Conservation (phyloP, 1,284 basidiomycete species). For the Heterobasidion occidentale region DNA sequence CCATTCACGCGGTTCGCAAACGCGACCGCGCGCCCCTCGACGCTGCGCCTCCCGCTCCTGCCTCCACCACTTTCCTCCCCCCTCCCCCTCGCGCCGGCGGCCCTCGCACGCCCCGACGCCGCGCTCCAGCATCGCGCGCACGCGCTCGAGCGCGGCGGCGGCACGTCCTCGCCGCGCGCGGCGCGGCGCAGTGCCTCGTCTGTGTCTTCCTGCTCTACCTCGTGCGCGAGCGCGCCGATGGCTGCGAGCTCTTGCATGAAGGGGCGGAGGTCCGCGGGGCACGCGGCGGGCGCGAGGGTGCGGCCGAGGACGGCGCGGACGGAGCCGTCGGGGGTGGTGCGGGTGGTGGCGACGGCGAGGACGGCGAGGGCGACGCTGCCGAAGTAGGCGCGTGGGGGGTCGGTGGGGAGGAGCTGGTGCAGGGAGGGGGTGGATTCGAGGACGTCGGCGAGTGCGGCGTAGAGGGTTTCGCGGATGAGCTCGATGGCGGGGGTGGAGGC, state of each 20-base stretch:
- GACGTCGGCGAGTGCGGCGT: slow-evolving; percentile 66
- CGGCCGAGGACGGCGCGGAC: slow-evolving; percentile 53
- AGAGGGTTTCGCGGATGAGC: slow-evolving; percentile 76
- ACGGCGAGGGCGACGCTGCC: slow-evolving; percentile 67
- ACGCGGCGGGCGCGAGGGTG: slow-evolving; percentile 41
- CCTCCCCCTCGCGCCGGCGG: slow-evolving; percentile 16
- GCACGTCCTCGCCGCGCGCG: slow-evolving; percentile 34
- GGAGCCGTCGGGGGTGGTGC: slow-evolving; percentile 38
- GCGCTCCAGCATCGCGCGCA: slow-evolving; percentile 48
- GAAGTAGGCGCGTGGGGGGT: slow-evolving; percentile 70
- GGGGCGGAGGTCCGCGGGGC: slow-evolving; percentile 51
- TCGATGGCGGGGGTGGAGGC: slow-evolving; percentile 55
- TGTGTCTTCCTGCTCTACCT: slow-evolving; percentile 53
- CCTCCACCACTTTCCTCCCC: neutral
- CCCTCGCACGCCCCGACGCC: slow-evolving; percentile 38
- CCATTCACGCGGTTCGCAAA: slow-evolving; percentile 71
- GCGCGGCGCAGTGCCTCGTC: slow-evolving; percentile 40
- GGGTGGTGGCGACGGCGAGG: slow-evolving; percentile 49
- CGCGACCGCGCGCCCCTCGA: slow-evolving; percentile 52
- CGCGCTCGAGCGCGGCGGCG: slow-evolving; percentile 53
- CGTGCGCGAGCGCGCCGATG: slow-evolving; percentile 44
- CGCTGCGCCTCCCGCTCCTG: slow-evolving; percentile 32
- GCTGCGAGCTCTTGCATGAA: slow-evolving; percentile 60
- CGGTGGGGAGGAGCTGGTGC: slow-evolving; percentile 42
- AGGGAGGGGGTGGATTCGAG: slow-evolving; percentile 48